Evolutionary conservation across 78 protist species (phyloP).

Genomic region (Acrasis kona): DNA sequence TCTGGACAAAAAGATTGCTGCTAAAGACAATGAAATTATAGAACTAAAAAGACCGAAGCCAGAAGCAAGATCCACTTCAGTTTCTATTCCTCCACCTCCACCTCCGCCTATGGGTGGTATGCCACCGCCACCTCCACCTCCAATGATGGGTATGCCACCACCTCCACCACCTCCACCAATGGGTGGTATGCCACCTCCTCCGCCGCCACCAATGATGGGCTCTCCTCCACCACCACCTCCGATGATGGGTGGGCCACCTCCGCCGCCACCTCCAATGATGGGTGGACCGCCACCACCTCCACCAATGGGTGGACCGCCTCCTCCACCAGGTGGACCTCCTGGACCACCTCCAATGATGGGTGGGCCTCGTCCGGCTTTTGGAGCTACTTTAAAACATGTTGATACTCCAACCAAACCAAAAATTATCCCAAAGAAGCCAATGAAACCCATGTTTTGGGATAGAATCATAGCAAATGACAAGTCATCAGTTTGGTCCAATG

Average conservation of each 20-base stretch:
- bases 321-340: slow-evolving; percentile 2
- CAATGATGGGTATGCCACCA: too few species aligned
- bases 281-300: neutral
- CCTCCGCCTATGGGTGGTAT: too few species aligned
- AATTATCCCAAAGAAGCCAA: neutral
- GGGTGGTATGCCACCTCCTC: too few species aligned
- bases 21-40: too few species aligned
- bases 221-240: too few species aligned
- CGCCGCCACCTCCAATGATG: neutral
- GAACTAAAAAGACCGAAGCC: too few species aligned
- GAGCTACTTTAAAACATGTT: neutral
- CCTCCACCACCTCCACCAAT: too few species aligned
- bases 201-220: too few species aligned
- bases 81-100: too few species aligned
- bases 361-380: neutral
- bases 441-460: neutral
- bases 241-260: neutral
- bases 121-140: too few species aligned
- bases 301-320: slow-evolving; percentile 1
- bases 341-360: slow-evolving; percentile 4
- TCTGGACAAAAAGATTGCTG: too few species aligned
- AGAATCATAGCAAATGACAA: neutral
- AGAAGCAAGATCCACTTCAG: too few species aligned
- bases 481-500: neutral
- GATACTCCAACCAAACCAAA: neutral